Conservation (phyloP, 1,139 yeast genomes). For the Nakaseomyces sp. region DNA sequence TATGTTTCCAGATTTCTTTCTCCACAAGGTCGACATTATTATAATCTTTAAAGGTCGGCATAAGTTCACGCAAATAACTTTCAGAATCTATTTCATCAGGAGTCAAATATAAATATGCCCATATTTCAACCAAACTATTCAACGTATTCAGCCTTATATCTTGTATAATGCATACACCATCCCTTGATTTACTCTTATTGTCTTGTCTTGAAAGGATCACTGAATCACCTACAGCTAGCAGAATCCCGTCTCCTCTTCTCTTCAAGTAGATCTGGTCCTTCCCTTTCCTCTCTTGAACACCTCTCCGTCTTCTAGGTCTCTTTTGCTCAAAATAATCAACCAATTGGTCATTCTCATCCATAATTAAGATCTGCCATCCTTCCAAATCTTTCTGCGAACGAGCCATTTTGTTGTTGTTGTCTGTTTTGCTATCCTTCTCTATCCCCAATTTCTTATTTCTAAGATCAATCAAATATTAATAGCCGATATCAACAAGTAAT, state of each 20-base stretch:
- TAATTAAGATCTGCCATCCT: slow-evolving; percentile 28
- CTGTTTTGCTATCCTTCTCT: no score
- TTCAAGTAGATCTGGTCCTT: slow-evolving; percentile 9
- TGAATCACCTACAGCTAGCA: slow-evolving; percentile 24
- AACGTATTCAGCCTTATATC: slow-evolving; percentile 27
- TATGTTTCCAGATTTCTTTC: slow-evolving; percentile 9
- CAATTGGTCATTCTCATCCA: slow-evolving; percentile 23
- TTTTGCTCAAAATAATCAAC: slow-evolving; percentile 14
- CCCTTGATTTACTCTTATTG: slow-evolving; percentile 8
- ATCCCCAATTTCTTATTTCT: background rate
- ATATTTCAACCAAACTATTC: slow-evolving; percentile 25
- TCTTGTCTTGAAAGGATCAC: background rate
- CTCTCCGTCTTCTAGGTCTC: slow-evolving; percentile 20
- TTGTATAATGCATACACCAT: slow-evolving; percentile 20
- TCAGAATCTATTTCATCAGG: slow-evolving; percentile 24
- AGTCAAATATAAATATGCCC: slow-evolving; percentile 25
- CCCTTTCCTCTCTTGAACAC: slow-evolving; percentile 6
- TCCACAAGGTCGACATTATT: slow-evolving; percentile 8
- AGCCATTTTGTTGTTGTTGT: no score
- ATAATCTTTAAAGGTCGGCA: background rate
- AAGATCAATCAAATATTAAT: no score
- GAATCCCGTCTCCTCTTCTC: slow-evolving; percentile 16
- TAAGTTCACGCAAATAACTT: background rate
- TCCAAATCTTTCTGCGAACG: slow-evolving; percentile 19
- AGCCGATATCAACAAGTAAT: no score